Evolutionary conservation across 148 eudicot species (phyloP).

Genomic region (Gaultheria prostrata): DNA sequence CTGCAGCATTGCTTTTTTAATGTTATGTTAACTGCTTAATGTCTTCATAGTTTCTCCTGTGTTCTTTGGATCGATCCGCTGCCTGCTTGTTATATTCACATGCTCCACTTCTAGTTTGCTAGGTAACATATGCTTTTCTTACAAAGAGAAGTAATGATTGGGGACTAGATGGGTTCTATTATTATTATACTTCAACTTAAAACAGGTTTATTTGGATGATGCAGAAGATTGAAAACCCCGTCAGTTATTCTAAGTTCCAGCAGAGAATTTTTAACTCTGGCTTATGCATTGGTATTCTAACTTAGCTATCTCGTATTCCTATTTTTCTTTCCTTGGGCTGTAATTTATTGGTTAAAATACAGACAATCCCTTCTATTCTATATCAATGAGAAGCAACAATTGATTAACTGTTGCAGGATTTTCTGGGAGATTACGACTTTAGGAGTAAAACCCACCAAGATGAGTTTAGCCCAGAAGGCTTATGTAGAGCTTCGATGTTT

Average conservation of each 20-base stretch:
- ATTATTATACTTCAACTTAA: too few relatives aligned
- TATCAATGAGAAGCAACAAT: not conserved
- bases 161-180: too few relatives aligned
- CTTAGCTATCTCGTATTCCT: not conserved
- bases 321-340: not conserved
- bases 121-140: not conserved
- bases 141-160: not conserved
- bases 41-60: not conserved
- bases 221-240: not conserved
- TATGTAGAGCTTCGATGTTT: constrained; percentile 57
- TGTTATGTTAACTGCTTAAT: not conserved
- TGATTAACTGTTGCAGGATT: constrained; percentile 28
- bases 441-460: constrained; percentile 59
- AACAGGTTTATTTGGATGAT: not conserved
- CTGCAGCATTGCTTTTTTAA: not conserved
- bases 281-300: not conserved
- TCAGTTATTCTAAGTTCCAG: not conserved
- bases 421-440: constrained; percentile 42
- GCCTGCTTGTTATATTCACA: not conserved
- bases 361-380: not conserved
- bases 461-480: constrained; percentile 47
- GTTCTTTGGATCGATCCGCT: not conserved
- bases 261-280: not conserved
- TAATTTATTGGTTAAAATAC: not conserved
- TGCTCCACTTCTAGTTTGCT: not conserved